A percentile compares a stretch with the other conserved stretches of the same genome.
Evolutionary conservation across 169 alveolate genomes (phyloP).

Genomic region (Perkinsus olseni): DNA sequence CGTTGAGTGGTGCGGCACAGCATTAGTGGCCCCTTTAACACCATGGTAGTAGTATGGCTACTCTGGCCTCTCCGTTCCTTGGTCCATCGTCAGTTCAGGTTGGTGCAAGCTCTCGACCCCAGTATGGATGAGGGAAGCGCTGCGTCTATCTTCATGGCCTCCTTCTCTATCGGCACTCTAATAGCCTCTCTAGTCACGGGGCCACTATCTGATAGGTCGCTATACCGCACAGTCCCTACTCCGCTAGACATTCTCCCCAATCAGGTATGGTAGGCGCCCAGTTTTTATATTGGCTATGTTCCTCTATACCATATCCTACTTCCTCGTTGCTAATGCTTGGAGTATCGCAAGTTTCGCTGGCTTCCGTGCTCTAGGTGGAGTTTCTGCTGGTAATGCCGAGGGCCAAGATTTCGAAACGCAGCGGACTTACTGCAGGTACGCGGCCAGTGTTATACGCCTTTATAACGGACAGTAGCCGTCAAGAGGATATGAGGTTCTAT

Average conservation of each 20-base stretch:
- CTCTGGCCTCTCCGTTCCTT: background rate
- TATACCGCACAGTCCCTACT: background rate
- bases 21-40: background rate
- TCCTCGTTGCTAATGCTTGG: background rate
- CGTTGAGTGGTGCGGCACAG: background rate
- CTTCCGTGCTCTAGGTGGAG: background rate
- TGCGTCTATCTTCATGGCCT: background rate
- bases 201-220: background rate
- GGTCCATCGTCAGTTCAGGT: background rate
- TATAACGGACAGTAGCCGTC: background rate
- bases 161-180: background rate
- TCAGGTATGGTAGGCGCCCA: background rate
- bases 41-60: background rate
- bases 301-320: background rate
- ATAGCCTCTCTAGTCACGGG: background rate
- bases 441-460: background rate
- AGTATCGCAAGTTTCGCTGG: background rate
- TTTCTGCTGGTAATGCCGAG: background rate
- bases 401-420: background rate
- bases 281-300: background rate
- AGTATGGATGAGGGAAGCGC: background rate
- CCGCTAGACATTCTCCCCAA: background rate
- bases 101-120: background rate
- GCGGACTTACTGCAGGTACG: background rate
- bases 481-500: background rate